Base-by-base conservation (phyloP, 441 rosid genomes). In the Croton setiger region DNA sequence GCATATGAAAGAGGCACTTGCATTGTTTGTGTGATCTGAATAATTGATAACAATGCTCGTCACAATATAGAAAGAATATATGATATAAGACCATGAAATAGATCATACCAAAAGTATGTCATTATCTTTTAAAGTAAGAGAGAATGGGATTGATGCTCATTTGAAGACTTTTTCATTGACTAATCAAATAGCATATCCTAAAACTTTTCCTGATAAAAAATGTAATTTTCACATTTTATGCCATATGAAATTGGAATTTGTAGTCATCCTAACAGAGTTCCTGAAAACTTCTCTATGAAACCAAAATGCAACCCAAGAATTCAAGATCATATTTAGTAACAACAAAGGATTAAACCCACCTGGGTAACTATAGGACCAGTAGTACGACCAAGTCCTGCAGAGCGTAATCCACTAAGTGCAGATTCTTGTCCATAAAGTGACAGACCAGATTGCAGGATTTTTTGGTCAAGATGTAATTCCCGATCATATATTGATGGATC, bases 1-100 rank as follows among this genome's bases (percentile, higher is more conserved):
- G 88, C 90, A 73, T 78, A 82, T 1, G 81, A 76, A 20, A 86
- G 37, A 20, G 90, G 88, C 27, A 84, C 75, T 81, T 82, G 85
- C 83, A 84, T 82, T 11, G 82, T 84, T 64, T 83, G 85, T 7
- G 83, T 78, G 72, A 87, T 70, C 89, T 85, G 67, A 55, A 68
- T 39, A 56, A 58, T 60, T 31, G 67, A 53, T 4, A 54, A 59
- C 48, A 43, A 48, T 39, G 5, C 49, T 51, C 41, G 7, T 37
- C 35, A 64, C 18, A 66, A 4, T 12, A 36, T 12, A 36, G 8
- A 36, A 13, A 5, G 36, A 18, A 58, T 12, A 39, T 47, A 70
- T 8, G 0, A 21, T 11, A 66, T 20, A 11, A 49, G n/a, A 55
- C 48, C 60, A 43, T 45, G 12, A 44, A 37, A 35, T 20, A 33